phyloP scores from a whole-genome alignment of 202 grass and related monocot species.

The Dendrocalamus latiflorus region DNA sequence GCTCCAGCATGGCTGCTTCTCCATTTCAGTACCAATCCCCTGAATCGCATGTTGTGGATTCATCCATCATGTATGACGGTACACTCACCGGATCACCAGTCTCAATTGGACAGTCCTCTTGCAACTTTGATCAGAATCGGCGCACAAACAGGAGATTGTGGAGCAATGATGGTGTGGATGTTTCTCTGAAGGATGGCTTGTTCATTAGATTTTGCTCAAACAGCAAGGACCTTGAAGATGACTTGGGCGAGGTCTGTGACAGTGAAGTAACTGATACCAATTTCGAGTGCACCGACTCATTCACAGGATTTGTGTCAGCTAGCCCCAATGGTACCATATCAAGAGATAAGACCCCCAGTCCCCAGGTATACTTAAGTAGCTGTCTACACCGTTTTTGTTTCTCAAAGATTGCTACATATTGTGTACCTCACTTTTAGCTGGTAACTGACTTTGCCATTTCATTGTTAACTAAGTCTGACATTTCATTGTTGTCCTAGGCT shows the following conservation, averaged over 20 bases:
- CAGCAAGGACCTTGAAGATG: constrained; percentile 31
- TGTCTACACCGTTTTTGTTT: background rate
- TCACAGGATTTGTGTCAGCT: constrained; percentile 59
- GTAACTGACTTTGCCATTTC: background rate
- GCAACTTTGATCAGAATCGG: constrained; percentile 41
- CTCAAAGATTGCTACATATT: background rate
- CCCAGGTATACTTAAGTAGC: constrained; percentile 42
- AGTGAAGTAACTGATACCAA: constrained; percentile 40
- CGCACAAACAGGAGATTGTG: constrained; percentile 72
- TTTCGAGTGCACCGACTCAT: constrained; percentile 41
- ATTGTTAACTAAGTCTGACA: background rate
- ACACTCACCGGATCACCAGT: constrained; percentile 47
- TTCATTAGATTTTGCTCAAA: constrained; percentile 52
- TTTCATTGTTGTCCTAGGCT: constrained; percentile 28
- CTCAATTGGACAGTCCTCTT: constrained; percentile 62
- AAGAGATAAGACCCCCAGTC: constrained; percentile 51
- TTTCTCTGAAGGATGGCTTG: constrained; percentile 87
- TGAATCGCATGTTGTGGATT: constrained; percentile 73
- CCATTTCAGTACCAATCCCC: constrained; percentile 49
- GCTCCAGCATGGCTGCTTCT: background rate
- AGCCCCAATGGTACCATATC: constrained; percentile 27
- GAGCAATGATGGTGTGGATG: constrained; percentile 66
- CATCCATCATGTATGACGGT: constrained; percentile 56
- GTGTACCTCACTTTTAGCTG: background rate
- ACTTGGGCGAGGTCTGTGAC: constrained; percentile 44